A percentile compares a stretch with the other conserved stretches of the same genome.
These are phyloP conservation scores for Aspergillus versicolor DNA, from an alignment of 2,329 filamentous ascomycete genomes.

Conservation along the genomic window DNA sequence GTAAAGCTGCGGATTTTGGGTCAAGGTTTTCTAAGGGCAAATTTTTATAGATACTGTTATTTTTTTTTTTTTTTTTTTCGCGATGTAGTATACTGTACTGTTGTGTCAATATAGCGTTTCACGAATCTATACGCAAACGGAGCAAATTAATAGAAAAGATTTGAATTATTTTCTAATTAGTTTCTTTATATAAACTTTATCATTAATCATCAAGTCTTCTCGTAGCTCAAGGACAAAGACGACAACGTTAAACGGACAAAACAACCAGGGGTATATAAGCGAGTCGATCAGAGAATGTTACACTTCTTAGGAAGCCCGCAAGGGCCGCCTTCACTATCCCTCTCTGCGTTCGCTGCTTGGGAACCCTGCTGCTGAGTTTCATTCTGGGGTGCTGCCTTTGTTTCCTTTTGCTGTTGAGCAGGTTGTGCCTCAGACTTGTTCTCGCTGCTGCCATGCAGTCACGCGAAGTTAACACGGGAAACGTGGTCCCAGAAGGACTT, in stretches of 20 bases:
- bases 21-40: constrained; percentile 75
- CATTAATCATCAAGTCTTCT: constrained; percentile 13
- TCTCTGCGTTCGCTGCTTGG: constrained; percentile 48
- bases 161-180: constrained; percentile 2
- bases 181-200: constrained; percentile 3
- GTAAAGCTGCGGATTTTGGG: constrained; percentile 76
- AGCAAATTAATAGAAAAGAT: background rate
- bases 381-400: constrained; percentile 21
- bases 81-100: background rate
- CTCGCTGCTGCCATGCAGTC: constrained; percentile 68
- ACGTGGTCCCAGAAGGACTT: constrained; percentile 78
- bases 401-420: constrained; percentile 17
- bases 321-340: constrained; percentile 55
- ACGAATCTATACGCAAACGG: background rate
- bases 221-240: constrained; percentile 12
- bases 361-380: constrained; percentile 31
- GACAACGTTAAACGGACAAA: constrained; percentile 9
- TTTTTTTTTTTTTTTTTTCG: background rate
- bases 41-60: constrained; percentile 43
- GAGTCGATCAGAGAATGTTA: constrained; percentile 56
- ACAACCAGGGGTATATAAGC: constrained; percentile 9
- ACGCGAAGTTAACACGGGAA: constrained; percentile 67
- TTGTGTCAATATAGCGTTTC: background rate
- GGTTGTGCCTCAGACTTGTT: constrained; percentile 29
- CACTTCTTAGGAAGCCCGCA: constrained; percentile 79